Conservation (phyloP, 495 filamentous ascomycete species). For the Podospora australis region DNA sequence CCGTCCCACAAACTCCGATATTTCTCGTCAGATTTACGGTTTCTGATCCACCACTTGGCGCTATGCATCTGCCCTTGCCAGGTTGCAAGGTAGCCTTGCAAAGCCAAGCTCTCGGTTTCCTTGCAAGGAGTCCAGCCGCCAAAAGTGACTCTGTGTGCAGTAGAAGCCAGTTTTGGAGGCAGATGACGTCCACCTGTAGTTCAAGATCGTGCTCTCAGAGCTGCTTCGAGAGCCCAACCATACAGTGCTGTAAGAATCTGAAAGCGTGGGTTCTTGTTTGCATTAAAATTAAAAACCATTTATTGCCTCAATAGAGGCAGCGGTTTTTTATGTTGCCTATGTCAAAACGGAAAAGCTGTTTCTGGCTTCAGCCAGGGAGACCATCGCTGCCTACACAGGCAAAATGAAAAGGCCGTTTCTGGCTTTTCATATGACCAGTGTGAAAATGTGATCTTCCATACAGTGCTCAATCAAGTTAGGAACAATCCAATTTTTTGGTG, state of each 20-base stretch:
- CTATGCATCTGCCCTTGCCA: no score
- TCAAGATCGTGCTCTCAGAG: neutral
- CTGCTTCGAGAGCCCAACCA: neutral
- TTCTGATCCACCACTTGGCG: no score
- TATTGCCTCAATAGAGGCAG: no score
- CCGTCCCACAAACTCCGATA: no score
- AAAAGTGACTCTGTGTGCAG: neutral
- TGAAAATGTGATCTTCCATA: neutral
- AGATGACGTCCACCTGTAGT: neutral
- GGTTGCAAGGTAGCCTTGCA: neutral
- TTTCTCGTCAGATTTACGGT: no score
- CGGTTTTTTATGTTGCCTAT: no score
- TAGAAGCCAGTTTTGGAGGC: neutral
- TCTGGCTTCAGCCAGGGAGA: no score
- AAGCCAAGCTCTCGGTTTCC: neutral
- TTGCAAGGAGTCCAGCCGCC: neutral
- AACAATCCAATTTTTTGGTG: neutral
- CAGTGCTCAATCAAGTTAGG: neutral
- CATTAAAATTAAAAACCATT: no score
- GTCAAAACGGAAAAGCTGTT: no score
- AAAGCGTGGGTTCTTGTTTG: no score
- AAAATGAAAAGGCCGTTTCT: constrained; percentile 8
- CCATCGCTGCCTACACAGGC: no score
- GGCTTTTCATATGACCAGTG: no score
- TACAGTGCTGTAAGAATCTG: neutral